Conservation (phyloP, 331 rosid genomes). For the Phaseolus coccineus region DNA sequence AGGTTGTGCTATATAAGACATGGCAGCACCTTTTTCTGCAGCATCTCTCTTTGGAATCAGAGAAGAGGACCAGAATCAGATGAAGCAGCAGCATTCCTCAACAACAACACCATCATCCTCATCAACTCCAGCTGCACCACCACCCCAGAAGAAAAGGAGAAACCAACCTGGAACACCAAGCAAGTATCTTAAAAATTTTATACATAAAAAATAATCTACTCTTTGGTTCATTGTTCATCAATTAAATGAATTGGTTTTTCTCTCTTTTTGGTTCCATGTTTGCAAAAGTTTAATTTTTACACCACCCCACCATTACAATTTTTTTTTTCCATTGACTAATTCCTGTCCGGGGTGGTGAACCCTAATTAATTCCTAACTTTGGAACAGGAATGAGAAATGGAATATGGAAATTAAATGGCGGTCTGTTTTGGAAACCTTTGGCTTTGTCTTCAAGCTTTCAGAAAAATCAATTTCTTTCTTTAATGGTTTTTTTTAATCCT, state of each 20-base stretch:
- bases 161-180: constrained; percentile 99
- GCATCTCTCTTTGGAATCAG: constrained; percentile 60
- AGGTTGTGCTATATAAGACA: constrained; percentile 33
- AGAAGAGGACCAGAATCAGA: constrained; percentile 75
- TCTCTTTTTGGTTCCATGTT: background rate
- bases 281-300: background rate
- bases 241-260: background rate
- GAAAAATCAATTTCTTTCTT: background rate
- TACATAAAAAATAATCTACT: background rate
- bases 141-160: constrained; percentile 80
- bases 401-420: constrained; percentile 22
- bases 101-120: constrained; percentile 73
- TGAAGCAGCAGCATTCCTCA: constrained; percentile 74
- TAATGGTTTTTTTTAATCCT: background rate
- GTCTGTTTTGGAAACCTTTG: constrained; percentile 14
- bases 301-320: background rate
- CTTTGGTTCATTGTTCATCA: background rate
- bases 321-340: constrained; percentile 13
- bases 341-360: constrained; percentile 33
- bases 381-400: constrained; percentile 12
- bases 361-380: constrained; percentile 29
- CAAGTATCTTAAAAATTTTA: constrained; percentile 62
- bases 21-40: constrained; percentile 87
- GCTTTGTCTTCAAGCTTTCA: constrained; percentile 35
- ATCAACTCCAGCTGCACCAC: constrained; percentile 47